Evolutionary conservation across 73 alveolate species (phyloP).

Genomic region (Halteria grandinella): DNA sequence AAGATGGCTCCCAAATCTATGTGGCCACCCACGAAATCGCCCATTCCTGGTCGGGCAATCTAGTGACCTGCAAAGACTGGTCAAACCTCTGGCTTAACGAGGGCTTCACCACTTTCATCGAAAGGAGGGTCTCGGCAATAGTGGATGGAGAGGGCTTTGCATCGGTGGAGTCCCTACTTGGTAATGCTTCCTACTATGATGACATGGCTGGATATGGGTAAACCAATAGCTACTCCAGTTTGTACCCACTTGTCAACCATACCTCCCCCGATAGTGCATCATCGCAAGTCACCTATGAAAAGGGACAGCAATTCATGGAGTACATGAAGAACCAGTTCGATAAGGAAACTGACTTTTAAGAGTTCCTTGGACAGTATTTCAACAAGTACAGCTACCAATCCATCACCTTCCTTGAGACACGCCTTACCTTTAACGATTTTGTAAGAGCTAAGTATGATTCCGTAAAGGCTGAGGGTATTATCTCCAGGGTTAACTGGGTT

Average conservation of each 20-base stretch:
- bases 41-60: slow-evolving; percentile 92
- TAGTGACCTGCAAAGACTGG: slow-evolving; percentile 87
- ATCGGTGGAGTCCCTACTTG: slow-evolving; percentile 65
- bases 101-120: slow-evolving; percentile 85
- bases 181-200: slow-evolving; percentile 63
- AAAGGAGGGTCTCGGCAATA: slow-evolving; percentile 69
- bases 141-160: slow-evolving; percentile 62
- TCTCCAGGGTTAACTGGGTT: slow-evolving; percentile 82
- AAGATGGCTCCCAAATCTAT: slow-evolving; percentile 76
- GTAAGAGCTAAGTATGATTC: slow-evolving; percentile 1
- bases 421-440: not conserved
- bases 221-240: slow-evolving; percentile 65
- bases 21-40: slow-evolving; percentile 90
- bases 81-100: slow-evolving; percentile 90
- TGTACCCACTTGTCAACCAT: slow-evolving; percentile 68
- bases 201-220: slow-evolving; percentile 71
- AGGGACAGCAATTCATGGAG: slow-evolving; percentile 92
- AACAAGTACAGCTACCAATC: slow-evolving; percentile 59
- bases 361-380: slow-evolving; percentile 71
- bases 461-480: slow-evolving; percentile 24
- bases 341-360: slow-evolving; percentile 81
- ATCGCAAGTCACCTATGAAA: slow-evolving; percentile 94
- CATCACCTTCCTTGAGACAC: slow-evolving; percentile 44
- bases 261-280: slow-evolving; percentile 98
- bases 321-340: slow-evolving; percentile 87